These are phyloP conservation scores for Aspergillus sp. DNA, from an alignment of 2,329 filamentous ascomycete species.

Conservation along the genomic window DNA sequence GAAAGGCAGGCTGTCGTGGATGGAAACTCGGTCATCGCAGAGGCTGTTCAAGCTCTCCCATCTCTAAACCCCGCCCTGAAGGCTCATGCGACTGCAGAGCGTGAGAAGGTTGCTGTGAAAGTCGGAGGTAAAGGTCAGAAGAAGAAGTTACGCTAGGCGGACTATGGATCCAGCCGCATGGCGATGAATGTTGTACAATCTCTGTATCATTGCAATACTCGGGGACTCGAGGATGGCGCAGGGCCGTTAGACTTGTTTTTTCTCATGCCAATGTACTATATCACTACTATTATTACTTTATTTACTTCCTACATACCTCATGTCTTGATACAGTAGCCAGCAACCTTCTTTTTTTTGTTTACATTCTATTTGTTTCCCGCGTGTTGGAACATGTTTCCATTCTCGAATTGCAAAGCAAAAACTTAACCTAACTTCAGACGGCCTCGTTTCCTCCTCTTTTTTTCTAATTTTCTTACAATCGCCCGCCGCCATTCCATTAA, in stretches of 20 bases:
- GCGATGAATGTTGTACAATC: constrained; percentile 3
- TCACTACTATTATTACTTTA: constrained; percentile 18
- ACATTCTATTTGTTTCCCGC: not conserved
- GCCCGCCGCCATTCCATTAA: not conserved
- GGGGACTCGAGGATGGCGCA: constrained; percentile 35
- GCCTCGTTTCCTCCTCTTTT: constrained; percentile 19
- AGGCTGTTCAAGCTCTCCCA: constrained; percentile 33
- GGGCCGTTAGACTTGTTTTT: constrained; percentile 22
- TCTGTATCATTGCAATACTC: constrained; percentile 7
- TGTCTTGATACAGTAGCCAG: constrained; percentile 3
- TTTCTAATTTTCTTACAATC: constrained; percentile 41
- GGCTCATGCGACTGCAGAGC: constrained; percentile 19
- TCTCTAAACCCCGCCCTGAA: constrained; percentile 31
- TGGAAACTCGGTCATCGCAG: constrained; percentile 39
- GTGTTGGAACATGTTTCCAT: not conserved
- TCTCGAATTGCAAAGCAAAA: not conserved
- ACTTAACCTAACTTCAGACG: not conserved
- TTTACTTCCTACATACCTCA: constrained; percentile 4
- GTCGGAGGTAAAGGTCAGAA: constrained; percentile 15
- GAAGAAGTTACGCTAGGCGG: constrained; percentile 17
- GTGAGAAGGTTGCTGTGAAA: constrained; percentile 23
- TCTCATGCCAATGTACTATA: constrained; percentile 28
- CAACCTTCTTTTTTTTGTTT: not conserved
- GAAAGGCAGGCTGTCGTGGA: constrained; percentile 59
- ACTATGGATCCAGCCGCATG: not conserved